phyloP scores from a whole-genome alignment of 2,329 filamentous ascomycete species.

The Fusarium sp. region DNA sequence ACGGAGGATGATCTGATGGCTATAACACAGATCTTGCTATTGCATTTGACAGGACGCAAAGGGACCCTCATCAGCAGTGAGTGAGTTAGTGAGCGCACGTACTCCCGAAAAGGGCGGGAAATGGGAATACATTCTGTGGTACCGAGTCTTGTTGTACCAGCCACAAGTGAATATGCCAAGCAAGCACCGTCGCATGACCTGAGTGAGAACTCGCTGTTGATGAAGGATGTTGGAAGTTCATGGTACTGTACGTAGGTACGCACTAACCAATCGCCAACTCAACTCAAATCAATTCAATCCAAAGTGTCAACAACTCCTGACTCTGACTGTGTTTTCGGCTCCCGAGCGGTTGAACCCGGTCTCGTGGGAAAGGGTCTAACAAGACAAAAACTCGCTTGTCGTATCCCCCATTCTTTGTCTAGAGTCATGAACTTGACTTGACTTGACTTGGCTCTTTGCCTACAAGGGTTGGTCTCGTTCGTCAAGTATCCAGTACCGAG shows the following conservation, averaged over 20 bases:
- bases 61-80: neutral
- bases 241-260: neutral
- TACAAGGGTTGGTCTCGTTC: neutral
- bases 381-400: neutral
- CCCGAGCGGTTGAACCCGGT: conserved; percentile 14
- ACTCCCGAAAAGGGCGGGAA: neutral
- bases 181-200: conserved; percentile 12
- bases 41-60: neutral
- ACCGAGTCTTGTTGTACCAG: conserved; percentile 7
- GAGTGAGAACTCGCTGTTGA: neutral
- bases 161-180: conserved; percentile 12
- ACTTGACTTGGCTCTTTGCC: neutral
- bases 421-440: conserved; percentile 12
- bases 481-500: conserved; percentile 24
- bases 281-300: too few species aligned
- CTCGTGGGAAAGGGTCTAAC: neutral
- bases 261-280: neutral
- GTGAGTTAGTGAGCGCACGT: neutral
- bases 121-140: neutral
- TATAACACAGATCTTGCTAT: neutral
- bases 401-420: neutral
- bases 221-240: neutral
- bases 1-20: neutral
- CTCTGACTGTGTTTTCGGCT: conserved; percentile 17
- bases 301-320: neutral